These are phyloP conservation scores for Phytophthora foliorum DNA, from an alignment of 352 stramenopile species.

Conservation along the genomic window DNA sequence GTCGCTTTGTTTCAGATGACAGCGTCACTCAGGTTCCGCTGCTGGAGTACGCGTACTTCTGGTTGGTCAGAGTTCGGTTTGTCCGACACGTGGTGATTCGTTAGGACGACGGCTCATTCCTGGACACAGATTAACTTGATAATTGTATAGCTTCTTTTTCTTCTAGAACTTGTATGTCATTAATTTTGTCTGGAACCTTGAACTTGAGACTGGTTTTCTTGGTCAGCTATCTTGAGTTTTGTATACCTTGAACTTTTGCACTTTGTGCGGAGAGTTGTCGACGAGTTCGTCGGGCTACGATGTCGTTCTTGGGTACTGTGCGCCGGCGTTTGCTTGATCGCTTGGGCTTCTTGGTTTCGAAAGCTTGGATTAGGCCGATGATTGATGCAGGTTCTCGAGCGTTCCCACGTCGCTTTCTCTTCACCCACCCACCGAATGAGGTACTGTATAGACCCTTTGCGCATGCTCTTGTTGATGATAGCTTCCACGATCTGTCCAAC, in stretches of 20 bases:
- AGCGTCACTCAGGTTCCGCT: not conserved
- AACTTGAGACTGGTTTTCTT: not conserved
- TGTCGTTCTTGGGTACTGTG: not conserved
- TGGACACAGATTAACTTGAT: constrained; percentile 5
- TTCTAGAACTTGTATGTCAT: constrained; percentile 3
- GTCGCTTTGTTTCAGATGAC: constrained; percentile 9
- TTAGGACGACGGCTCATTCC: not conserved
- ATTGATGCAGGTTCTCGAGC: constrained; percentile 19
- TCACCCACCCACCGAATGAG: constrained; percentile 19
- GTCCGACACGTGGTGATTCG: constrained; percentile 4
- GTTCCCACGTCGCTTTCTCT: constrained; percentile 7
- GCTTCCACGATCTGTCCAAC: constrained; percentile 7
- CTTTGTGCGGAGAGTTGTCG: too few species aligned
- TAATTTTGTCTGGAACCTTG: not conserved
- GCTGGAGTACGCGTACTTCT: constrained; percentile 3
- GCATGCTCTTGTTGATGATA: constrained; percentile 7
- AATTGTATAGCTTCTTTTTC: constrained; percentile 8
- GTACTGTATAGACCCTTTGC: not conserved
- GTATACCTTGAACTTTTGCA: too few species aligned
- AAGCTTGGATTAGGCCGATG: not conserved
- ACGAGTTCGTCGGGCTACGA: too few species aligned
- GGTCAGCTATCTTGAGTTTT: too few species aligned
- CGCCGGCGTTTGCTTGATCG: not conserved
- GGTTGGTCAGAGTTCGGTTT: not conserved
- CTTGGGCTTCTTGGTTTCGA: not conserved